A percentile compares a stretch with the other conserved stretches of the same genome.
Conservation (phyloP, 2,329 filamentous ascomycete genomes). For the Fusarium kyushuense region DNA sequence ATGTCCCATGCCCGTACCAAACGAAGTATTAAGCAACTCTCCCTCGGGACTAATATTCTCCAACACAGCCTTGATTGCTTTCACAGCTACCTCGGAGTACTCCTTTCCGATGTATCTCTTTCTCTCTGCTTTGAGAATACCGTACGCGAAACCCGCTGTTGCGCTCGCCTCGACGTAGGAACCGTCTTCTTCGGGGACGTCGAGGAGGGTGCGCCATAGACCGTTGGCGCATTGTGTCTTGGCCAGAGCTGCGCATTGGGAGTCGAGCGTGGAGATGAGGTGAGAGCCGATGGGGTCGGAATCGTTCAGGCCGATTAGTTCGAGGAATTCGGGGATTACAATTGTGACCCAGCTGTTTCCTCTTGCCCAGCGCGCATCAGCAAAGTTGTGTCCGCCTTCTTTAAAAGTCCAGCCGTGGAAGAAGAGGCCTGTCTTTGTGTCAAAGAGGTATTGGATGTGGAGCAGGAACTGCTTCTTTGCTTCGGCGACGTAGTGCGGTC, state of each 20-base stretch:
- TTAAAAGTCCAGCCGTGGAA: slow-evolving; percentile 88
- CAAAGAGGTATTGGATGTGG: slow-evolving; percentile 83
- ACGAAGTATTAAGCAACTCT: slow-evolving; percentile 79
- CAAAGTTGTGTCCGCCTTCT: slow-evolving; percentile 73
- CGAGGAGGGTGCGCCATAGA: slow-evolving; percentile 80
- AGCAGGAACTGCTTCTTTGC: slow-evolving; percentile 82
- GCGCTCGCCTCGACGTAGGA: slow-evolving; percentile 83
- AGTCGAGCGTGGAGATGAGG: slow-evolving; percentile 72
- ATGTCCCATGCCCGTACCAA: slow-evolving; percentile 82
- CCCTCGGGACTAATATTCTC: slow-evolving; percentile 74
- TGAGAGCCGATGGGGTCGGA: slow-evolving; percentile 73
- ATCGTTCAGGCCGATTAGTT: slow-evolving; percentile 72
- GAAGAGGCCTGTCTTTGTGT: slow-evolving; percentile 77
- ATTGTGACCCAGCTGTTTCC: slow-evolving; percentile 84
- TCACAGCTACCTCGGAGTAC: slow-evolving; percentile 71
- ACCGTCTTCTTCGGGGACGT: slow-evolving; percentile 72
- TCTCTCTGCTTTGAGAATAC: slow-evolving; percentile 78
- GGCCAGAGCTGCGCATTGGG: slow-evolving; percentile 75
- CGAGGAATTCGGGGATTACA: slow-evolving; percentile 84
- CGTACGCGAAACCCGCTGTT: slow-evolving; percentile 84
- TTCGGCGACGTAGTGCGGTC: slow-evolving; percentile 80
- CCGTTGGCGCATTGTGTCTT: slow-evolving; percentile 71
- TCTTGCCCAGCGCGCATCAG: slow-evolving; percentile 67
- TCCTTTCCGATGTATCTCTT: slow-evolving; percentile 75
- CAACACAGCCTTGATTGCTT: slow-evolving; percentile 75